These are phyloP conservation scores for Spergularia marina DNA, from an alignment of 148 eudicot genomes.

Conservation along the genomic window DNA sequence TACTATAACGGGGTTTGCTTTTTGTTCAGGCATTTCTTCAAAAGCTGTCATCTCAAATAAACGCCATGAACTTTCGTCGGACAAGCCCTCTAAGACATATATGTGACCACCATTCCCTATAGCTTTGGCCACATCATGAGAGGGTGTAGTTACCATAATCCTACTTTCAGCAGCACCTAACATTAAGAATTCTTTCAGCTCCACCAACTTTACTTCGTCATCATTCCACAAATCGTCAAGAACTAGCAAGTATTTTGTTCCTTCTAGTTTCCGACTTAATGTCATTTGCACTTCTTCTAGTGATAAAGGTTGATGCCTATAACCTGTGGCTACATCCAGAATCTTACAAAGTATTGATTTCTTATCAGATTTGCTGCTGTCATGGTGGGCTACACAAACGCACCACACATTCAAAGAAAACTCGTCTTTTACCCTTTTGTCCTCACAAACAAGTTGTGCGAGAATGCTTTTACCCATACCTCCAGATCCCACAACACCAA, in stretches of 20 bases:
- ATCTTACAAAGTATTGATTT: slow-evolving; percentile 17
- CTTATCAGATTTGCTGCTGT: background rate
- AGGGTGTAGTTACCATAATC: slow-evolving; percentile 27
- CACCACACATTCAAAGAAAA: background rate
- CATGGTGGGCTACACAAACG: slow-evolving; percentile 10
- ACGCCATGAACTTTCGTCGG: slow-evolving; percentile 1
- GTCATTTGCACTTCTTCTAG: background rate
- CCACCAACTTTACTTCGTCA: background rate
- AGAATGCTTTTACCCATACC: slow-evolving; percentile 38
- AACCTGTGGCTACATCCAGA: background rate
- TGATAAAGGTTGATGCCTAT: background rate
- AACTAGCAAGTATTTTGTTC: slow-evolving; percentile 25
- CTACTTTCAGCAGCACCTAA: slow-evolving; percentile 2
- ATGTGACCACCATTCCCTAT: background rate
- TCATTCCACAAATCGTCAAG: slow-evolving; percentile 34
- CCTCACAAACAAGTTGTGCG: slow-evolving; percentile 23
- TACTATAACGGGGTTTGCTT: background rate
- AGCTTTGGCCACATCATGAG: background rate
- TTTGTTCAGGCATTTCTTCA: background rate
- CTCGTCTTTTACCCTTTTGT: slow-evolving; percentile 1
- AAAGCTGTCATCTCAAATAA: slow-evolving; percentile 22
- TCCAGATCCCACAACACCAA: slow-evolving; percentile 31
- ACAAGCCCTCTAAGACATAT: slow-evolving; percentile 8
- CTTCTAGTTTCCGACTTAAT: background rate
- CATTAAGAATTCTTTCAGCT: background rate